Evolutionary conservation across 495 filamentous ascomycete species (phyloP).

Genomic region (Filosporella fistucella): DNA sequence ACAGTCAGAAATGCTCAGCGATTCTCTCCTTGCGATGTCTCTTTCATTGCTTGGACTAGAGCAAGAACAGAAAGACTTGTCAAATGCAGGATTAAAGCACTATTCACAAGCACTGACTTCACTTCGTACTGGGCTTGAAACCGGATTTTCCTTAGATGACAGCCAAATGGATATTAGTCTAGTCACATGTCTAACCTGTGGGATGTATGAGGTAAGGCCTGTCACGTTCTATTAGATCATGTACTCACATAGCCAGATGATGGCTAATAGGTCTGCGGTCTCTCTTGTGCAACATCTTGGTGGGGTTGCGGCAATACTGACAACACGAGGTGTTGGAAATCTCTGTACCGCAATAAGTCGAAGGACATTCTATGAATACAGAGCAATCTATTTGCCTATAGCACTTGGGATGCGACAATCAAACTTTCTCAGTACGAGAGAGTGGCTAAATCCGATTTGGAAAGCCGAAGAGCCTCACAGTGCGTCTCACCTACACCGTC

Average conservation of each 20-base stretch:
- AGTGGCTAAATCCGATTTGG: constrained; percentile 1
- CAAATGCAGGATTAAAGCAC: not conserved
- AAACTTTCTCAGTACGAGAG: not conserved
- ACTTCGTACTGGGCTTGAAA: not conserved
- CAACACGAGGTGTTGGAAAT: not conserved
- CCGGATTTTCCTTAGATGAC: not conserved
- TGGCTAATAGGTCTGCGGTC: not conserved
- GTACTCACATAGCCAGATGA: constrained; percentile 1
- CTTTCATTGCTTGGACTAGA: not conserved
- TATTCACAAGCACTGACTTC: not conserved
- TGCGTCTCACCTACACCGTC: not conserved
- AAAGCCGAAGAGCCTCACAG: not conserved
- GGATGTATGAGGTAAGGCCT: constrained; percentile 7
- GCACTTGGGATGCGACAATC: constrained; percentile 1
- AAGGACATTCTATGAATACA: constrained; percentile 5
- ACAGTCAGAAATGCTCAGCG: not conserved
- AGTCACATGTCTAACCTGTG: not conserved
- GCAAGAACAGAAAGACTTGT: not conserved
- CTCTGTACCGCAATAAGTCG: not conserved
- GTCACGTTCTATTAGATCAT: too few relatives aligned
- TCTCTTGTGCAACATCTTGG: not conserved
- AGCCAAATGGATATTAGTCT: not conserved
- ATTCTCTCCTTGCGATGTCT: constrained; percentile 1
- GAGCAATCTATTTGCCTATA: not conserved
- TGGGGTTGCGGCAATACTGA: not conserved